Conservation (phyloP, 176 grass and related monocot genomes). For the Oryza glaberrima region DNA sequence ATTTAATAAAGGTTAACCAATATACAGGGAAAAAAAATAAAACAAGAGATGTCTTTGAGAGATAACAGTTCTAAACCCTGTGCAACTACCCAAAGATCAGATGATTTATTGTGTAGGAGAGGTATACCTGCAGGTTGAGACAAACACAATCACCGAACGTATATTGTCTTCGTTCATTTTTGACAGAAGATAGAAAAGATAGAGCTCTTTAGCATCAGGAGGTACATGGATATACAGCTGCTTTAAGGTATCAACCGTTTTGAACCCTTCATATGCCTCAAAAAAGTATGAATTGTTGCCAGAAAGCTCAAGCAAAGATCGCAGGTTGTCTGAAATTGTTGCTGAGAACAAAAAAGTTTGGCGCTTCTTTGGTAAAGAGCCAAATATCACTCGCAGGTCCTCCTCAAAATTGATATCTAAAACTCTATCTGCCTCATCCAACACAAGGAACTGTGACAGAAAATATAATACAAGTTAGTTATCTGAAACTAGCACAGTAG, state of each 20-base stretch:
- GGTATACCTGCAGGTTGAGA: constrained; percentile 78
- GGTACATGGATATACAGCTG: constrained; percentile 75
- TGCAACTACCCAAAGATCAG: constrained; percentile 2
- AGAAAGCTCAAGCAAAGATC: constrained; percentile 79
- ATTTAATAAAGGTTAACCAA: not conserved
- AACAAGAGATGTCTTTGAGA: not conserved
- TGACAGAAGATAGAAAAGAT: constrained; percentile 78
- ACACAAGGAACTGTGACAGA: constrained; percentile 82
- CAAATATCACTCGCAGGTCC: constrained; percentile 85
- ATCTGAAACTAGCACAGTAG: not conserved
- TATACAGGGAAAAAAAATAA: not conserved
- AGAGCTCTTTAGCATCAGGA: constrained; percentile 74
- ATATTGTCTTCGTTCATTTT: constrained; percentile 63
- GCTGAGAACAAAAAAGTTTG: constrained; percentile 97
- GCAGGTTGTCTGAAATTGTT: constrained; percentile 88
- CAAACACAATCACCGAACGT: constrained; percentile 82
- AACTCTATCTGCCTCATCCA: constrained; percentile 95
- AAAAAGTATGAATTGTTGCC: constrained; percentile 81
- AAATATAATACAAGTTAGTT: constrained; percentile 22
- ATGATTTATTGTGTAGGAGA: not conserved
- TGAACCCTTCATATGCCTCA: constrained; percentile 92
- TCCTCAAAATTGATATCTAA: constrained; percentile 89
- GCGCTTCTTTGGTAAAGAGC: constrained; percentile 70
- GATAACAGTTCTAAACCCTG: not conserved
- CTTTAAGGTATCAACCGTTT: constrained; percentile 82